phyloP scores from a whole-genome alignment of 164 flowering plant genomes.

The Cinnamomum micranthum region DNA sequence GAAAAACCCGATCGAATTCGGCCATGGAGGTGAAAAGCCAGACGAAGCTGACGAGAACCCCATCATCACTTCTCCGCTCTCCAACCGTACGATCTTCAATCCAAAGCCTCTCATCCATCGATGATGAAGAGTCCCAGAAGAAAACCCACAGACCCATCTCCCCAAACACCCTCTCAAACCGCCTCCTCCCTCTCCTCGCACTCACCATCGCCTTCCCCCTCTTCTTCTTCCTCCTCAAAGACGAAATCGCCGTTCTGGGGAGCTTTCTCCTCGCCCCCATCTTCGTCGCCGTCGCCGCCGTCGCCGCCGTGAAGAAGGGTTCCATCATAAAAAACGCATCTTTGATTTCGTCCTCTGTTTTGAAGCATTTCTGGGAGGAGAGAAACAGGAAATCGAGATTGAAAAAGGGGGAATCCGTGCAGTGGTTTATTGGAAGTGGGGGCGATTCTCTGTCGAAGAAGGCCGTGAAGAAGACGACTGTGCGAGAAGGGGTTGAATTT shows the following conservation, averaged over 20 bases:
- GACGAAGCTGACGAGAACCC: constrained; percentile 64
- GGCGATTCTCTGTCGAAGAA: constrained; percentile 2
- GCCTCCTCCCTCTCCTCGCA: neutral
- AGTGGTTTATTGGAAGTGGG: constrained; percentile 68
- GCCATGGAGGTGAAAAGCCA: constrained; percentile 58
- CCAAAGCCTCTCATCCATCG: constrained; percentile 53
- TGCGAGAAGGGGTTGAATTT: constrained; percentile 70
- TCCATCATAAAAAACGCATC: constrained; percentile 25
- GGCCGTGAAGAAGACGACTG: constrained; percentile 14
- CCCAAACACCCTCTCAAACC: neutral
- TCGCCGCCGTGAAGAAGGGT: constrained; percentile 34
- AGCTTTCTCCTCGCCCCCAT: constrained; percentile 52
- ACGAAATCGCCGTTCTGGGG: constrained; percentile 57
- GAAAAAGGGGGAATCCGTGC: constrained; percentile 39
- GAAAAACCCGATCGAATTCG: neutral
- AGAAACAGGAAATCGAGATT: constrained; percentile 23
- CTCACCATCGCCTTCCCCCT: constrained; percentile 12
- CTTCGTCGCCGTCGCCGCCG: constrained; percentile 53
- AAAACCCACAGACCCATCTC: constrained; percentile 30
- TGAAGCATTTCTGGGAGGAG: constrained; percentile 30
- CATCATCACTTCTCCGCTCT: constrained; percentile 79
- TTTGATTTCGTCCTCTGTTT: neutral
- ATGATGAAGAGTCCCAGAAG: constrained; percentile 40
- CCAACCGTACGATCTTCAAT: constrained; percentile 78
- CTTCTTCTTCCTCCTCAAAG: constrained; percentile 35